Conservation (phyloP, 1,284 basidiomycete species). For the Tranzscheliella williamsii region DNA sequence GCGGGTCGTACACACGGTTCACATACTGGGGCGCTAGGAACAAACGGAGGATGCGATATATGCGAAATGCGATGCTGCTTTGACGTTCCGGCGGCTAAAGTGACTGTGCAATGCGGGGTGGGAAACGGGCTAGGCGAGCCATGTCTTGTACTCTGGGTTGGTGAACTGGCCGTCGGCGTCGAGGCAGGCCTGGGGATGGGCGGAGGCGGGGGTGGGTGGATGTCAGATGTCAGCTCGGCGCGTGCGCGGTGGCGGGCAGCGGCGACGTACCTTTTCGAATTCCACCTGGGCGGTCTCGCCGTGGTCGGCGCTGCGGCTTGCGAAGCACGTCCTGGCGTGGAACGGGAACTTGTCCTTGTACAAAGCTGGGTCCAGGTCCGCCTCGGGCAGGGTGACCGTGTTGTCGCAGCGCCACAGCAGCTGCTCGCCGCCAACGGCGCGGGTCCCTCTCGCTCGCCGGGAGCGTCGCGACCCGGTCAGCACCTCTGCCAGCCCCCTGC, state of each 20-base stretch:
- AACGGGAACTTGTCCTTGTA: slow-evolving; percentile 2
- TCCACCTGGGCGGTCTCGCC: not conserved
- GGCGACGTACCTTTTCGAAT: slow-evolving; percentile 1
- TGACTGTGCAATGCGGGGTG: too few species aligned
- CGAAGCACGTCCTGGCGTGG: not conserved
- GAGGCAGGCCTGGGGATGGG: not conserved
- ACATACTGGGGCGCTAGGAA: too few species aligned
- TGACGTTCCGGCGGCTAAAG: too few species aligned
- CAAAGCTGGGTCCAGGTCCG: not conserved
- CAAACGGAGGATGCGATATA: too few species aligned
- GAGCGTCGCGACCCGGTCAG: too few species aligned
- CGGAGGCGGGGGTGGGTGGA: not conserved
- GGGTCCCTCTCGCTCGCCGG: not conserved
- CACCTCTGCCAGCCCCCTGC: not conserved
- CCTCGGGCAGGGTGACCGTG: slow-evolving; percentile 1
- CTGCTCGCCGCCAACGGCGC: not conserved
- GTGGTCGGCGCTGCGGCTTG: not conserved
- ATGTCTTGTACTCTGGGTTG: slow-evolving; percentile 2
- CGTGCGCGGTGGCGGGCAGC: not conserved
- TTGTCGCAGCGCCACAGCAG: not conserved
- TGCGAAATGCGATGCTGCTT: too few species aligned
- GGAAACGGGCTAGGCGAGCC: too few species aligned
- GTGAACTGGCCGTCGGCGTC: slow-evolving; percentile 1
- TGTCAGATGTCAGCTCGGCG: too few species aligned
- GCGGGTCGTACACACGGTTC: too few species aligned